phyloP scores from a whole-genome alignment of 225 moss, liverwort and hornwort species.

The Lunularia cruciata region DNA sequence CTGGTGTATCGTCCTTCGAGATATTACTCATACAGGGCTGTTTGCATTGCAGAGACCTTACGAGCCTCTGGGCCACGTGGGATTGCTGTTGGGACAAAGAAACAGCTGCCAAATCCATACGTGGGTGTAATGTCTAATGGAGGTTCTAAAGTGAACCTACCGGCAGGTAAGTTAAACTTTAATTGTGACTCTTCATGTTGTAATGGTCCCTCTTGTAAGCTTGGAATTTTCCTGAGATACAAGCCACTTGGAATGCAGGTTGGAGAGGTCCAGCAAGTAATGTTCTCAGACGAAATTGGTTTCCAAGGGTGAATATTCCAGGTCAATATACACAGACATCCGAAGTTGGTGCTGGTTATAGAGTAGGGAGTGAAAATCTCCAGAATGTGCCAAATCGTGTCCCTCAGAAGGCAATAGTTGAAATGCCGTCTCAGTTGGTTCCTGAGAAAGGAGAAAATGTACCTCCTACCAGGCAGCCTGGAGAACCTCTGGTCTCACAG shows the following conservation, averaged over 20 bases:
- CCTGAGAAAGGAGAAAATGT: too few species aligned
- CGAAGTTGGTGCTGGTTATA: too few species aligned
- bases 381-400: too few species aligned
- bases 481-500: too few species aligned
- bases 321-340: too few species aligned
- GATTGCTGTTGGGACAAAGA: not conserved
- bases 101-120: conserved; percentile 15
- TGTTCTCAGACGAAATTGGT: not conserved
- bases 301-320: not conserved
- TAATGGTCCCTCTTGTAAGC: not conserved
- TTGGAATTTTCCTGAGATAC: not conserved
- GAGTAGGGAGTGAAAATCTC: too few species aligned
- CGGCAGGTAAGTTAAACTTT: not conserved
- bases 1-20: not conserved
- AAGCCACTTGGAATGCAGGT: too few species aligned
- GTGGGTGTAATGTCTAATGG: not conserved
- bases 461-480: too few species aligned
- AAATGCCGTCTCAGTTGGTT: too few species aligned
- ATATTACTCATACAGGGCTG: not conserved
- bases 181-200: too few species aligned
- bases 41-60: not conserved
- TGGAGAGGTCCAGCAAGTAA: too few species aligned
- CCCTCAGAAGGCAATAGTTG: too few species aligned
- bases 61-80: conserved; percentile 3
- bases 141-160: not conserved